Evolutionary conservation across 345 rosid genomes (phyloP).

Genomic region (Lagerstroemia speciosa): DNA sequence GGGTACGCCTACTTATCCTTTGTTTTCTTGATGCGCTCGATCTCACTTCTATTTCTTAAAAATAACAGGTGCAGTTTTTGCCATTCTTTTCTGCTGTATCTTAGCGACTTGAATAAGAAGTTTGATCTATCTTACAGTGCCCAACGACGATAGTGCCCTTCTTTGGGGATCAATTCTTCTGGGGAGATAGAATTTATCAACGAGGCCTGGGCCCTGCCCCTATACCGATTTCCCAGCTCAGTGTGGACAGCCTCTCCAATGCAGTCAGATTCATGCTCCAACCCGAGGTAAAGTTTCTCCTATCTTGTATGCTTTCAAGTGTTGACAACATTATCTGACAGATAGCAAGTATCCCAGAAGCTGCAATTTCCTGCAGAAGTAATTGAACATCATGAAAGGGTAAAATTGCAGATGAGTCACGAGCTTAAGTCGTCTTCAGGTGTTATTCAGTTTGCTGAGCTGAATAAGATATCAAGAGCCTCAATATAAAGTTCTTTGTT

Average conservation of each 20-base stretch:
- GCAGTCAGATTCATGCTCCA: slow-evolving; percentile 85
- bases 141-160: slow-evolving; percentile 94
- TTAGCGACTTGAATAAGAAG: slow-evolving; percentile 9
- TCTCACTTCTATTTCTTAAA: neutral
- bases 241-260: slow-evolving; percentile 60
- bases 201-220: slow-evolving; percentile 80
- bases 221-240: slow-evolving; percentile 73
- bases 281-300: slow-evolving; percentile 60
- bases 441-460: neutral
- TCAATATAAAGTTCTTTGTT: too few relatives aligned
- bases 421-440: neutral
- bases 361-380: neutral
- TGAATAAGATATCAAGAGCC: neutral
- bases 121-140: slow-evolving; percentile 44
- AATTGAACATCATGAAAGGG: neutral
- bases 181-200: slow-evolving; percentile 76
- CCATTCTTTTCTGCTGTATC: neutral
- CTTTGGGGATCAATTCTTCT: slow-evolving; percentile 98
- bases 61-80: neutral
- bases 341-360: too few relatives aligned
- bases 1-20: slow-evolving; percentile 44
- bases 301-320: neutral
- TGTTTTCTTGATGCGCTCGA: neutral
- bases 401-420: neutral
- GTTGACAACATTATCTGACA: neutral